Evolutionary conservation across 225 moss, liverwort and hornwort species (phyloP), one percentile per base, ranked within the genome.

Genomic region (Physcomitrellopsis africana): DNA sequence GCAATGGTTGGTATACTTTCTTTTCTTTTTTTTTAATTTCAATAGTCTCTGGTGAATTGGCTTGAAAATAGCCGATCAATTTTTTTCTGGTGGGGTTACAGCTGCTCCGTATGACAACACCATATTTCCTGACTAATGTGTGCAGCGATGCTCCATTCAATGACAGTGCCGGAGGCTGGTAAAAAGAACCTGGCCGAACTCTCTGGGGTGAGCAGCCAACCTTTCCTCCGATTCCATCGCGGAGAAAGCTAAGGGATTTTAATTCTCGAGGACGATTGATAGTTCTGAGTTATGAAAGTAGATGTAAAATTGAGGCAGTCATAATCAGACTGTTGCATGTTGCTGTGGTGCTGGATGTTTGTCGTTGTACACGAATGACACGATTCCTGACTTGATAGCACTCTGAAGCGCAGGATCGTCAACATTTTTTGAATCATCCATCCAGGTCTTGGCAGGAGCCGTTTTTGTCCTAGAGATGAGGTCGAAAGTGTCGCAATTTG

Each of bases 401-500:
- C 80, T 81, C 51, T 86, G 79, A 74, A 95, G 85, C 9, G 86
- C 79, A 74, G 84, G 72, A 76, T 95, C 92, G 10, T 95, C 85
- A 16, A 89, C 65, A 11, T 91, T 85, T 51, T 83, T 52, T 22
- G 94, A 95, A 59, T 77, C 81, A 81, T 95, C 92, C 76, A 67
- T 82, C 94, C 92, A 95, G 67, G 77, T n/a, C 65, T 83, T 77
- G 58, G 81, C 73, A 47, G 62, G 60, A 44, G 79, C 81, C 24
- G 68, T 24, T 67, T 80, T 73, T 6, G 86, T 83, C 45, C 77
- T 80, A 47, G 92, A 85, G 67, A 95, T 76, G 20, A 95, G 82
- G 78, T 95, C 94, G 69, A 76, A 87, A 44, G 94, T 95, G 68
- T 95, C 87, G 73, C 92, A 92, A 17, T 77, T 79, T 29, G 94